Conservation (phyloP, 805 yeast species). For the Blastobotrys terrestris region DNA sequence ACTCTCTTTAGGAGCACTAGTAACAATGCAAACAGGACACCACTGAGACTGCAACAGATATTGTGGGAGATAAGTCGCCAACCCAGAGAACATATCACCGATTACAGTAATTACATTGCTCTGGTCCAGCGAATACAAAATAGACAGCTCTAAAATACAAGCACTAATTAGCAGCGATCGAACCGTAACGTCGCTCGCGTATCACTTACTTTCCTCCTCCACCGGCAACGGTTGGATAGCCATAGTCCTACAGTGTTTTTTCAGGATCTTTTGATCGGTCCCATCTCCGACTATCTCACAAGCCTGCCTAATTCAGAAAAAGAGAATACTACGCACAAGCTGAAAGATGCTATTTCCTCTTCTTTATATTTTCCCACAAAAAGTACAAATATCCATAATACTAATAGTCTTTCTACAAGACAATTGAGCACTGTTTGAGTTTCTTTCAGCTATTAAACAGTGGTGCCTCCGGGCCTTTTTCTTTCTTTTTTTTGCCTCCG, state of each 20-base stretch:
- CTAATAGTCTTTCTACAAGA: too few relatives aligned
- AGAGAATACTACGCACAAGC: too few relatives aligned
- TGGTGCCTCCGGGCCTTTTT: too few relatives aligned
- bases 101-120: neutral
- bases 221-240: neutral
- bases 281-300: neutral
- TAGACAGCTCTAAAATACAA: neutral
- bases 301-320: too few relatives aligned
- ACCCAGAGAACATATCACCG: neutral
- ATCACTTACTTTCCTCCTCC: neutral
- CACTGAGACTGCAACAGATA: neutral
- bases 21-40: neutral
- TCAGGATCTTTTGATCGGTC: neutral
- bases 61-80: neutral
- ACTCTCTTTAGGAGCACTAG: neutral
- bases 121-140: neutral
- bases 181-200: neutral
- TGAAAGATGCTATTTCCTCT: too few relatives aligned
- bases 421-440: too few relatives aligned
- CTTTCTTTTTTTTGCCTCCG: too few relatives aligned
- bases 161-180: neutral
- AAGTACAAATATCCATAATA: too few relatives aligned
- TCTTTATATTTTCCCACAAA: too few relatives aligned
- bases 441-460: too few relatives aligned
- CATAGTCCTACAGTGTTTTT: too few relatives aligned